Evolutionary conservation across 1,284 basidiomycete species (phyloP), one percentile per base, ranked within the genome.

Genomic region (Malassezia vespertilionis): DNA sequence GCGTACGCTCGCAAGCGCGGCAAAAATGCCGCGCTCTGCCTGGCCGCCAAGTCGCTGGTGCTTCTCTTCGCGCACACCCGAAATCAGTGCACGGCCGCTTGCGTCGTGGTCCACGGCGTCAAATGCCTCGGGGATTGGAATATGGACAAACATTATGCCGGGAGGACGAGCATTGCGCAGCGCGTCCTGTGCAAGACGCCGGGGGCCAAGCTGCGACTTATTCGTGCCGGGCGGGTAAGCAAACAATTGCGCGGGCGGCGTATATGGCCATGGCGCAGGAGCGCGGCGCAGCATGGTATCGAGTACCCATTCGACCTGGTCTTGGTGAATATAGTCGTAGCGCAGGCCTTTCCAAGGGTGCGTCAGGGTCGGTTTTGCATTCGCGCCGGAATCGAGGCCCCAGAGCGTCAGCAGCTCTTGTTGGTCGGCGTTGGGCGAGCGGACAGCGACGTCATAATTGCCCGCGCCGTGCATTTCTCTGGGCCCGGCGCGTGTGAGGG

Each of bases 401-500:
- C 95, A 96, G 3, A 96, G 71, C 0, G 86, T 89, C 49, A 91
- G 76, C 8, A 93, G 74, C 55, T 89, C 85, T 1, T 81, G 86
- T 66, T 78, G 82, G n/a, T 51, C 44, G 32, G 30, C 45, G 44
- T 33, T 40, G 2, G 47, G 58, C 33, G 37, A 57, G 26, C 36
- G 45, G 20, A 35, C 22, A 34, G 62, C 42, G 17, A 50, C 22
- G 26, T 55, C 24, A 35, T 43, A 49, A 44, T 49, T 44, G 35
- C 40, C 51, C n/a, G 23, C 17, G 21, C 38, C 76, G 77, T 72
- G 67, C 0, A 95, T 75, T 58, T 81, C 78, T 46, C 79, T 77
- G 0, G 90, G 89, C 0, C 90, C 90, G 2, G 75, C 71, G 57
- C 84, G 75, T 6, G 84, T 80, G 6, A 93, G 73, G 45, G 82